Conservation (phyloP, 1,284 basidiomycete species). For the Ustilago bromivora region DNA sequence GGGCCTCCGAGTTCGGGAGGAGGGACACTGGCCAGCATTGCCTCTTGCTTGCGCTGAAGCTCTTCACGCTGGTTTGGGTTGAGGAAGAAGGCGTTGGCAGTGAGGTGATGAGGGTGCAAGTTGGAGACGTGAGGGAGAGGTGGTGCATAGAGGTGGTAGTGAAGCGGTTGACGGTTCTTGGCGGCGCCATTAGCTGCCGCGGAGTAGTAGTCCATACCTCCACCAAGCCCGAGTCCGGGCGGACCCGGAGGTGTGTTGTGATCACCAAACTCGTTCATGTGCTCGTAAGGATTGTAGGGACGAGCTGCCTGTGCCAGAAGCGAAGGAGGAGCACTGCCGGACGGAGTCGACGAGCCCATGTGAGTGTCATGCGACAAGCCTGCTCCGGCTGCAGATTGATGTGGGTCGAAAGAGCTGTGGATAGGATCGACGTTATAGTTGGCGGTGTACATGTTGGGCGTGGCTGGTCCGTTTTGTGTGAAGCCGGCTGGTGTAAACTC, state of each 20-base stretch:
- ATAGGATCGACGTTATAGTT: conserved; percentile 32
- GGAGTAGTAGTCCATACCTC: conserved; percentile 48
- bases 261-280: conserved; percentile 62
- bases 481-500: conserved; percentile 25
- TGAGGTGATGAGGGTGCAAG: conserved; percentile 72
- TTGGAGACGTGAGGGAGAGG: conserved; percentile 74
- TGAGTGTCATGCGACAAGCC: conserved; percentile 27
- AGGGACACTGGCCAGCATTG: conserved; percentile 73
- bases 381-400: conserved; percentile 9
- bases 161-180: conserved; percentile 73
- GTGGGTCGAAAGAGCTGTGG: conserved; percentile 36
- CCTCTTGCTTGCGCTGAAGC: conserved; percentile 84
- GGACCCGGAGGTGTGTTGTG: conserved; percentile 38
- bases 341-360: conserved; percentile 25
- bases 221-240: conserved; percentile 42
- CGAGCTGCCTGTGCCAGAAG: conserved; percentile 17
- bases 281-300: conserved; percentile 59
- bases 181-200: conserved; percentile 38
- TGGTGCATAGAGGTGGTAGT: conserved; percentile 90
- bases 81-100: conserved; percentile 74
- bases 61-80: conserved; percentile 82
- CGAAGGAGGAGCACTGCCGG: conserved; percentile 4
- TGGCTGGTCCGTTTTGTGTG: conserved; percentile 27
- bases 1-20: conserved; percentile 71
- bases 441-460: conserved; percentile 30